phyloP scores from a whole-genome alignment of 2,329 filamentous ascomycete species.

The Cordyceps sp. region DNA sequence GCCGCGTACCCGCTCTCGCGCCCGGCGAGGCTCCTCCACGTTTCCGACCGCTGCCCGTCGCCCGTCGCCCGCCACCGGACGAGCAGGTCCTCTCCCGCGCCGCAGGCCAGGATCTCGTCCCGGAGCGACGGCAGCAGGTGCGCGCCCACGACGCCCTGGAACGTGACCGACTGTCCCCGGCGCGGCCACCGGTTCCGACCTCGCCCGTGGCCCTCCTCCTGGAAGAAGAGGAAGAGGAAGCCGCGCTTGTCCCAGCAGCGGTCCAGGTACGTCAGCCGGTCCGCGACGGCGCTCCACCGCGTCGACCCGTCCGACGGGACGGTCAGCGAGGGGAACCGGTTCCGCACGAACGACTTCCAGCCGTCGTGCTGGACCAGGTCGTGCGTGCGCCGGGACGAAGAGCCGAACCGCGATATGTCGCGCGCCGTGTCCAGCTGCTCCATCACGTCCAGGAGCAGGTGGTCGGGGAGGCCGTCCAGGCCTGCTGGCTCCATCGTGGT shows the following conservation, averaged over 20 bases:
- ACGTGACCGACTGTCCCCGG: conserved; percentile 18
- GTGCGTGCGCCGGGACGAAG: conserved; percentile 21
- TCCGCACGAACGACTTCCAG: conserved; percentile 32
- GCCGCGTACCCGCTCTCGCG: conserved; percentile 19
- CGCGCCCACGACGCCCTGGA: conserved; percentile 32
- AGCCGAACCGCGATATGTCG: conserved; percentile 25
- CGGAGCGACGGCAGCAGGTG: conserved; percentile 16
- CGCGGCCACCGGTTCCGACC: conserved; percentile 1
- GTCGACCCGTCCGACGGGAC: conserved; percentile 11
- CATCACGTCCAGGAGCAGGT: conserved; percentile 32
- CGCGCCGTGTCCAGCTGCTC: conserved; percentile 29
- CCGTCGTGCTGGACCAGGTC: conserved; percentile 22
- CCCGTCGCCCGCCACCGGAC: conserved; percentile 19
- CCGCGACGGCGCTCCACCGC: conserved; percentile 22
- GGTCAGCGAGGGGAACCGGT: conserved; percentile 23
- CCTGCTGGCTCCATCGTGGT: no score
- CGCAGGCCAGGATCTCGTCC: conserved; percentile 31
- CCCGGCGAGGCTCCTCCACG: conserved; percentile 23
- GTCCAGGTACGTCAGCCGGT: conserved; percentile 30
- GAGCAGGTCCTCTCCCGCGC: conserved; percentile 33
- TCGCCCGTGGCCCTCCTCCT: conserved; percentile 6
- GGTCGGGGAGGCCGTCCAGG: conserved; percentile 22
- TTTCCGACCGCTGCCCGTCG: conserved; percentile 6
- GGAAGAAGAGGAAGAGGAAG: conserved; percentile 17
- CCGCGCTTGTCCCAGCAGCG: conserved; percentile 35